A percentile compares a stretch with the other conserved stretches of the same genome.
Conservation (phyloP, 441 rosid genomes). For the Iberis amara region DNA sequence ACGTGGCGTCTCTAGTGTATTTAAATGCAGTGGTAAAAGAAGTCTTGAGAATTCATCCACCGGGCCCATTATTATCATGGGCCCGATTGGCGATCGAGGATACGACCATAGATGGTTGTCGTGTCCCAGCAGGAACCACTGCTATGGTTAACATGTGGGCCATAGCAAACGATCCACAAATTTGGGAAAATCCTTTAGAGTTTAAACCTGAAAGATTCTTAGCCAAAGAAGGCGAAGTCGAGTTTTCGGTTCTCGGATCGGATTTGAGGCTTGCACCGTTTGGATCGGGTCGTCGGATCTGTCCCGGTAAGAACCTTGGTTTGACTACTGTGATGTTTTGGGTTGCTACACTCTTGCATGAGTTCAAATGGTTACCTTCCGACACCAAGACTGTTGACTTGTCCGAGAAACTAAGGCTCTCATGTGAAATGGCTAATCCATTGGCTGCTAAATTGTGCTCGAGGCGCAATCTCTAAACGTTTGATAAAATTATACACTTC, state of each 20-base stretch:
- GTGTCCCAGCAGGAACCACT: slow-evolving; percentile 54
- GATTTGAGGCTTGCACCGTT: slow-evolving; percentile 63
- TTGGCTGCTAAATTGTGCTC: slow-evolving; percentile 38
- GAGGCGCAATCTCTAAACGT: slow-evolving; percentile 30
- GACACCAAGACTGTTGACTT: slow-evolving; percentile 44
- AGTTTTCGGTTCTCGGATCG: slow-evolving; percentile 56
- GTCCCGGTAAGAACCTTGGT: slow-evolving; percentile 58
- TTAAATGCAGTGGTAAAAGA: slow-evolving; percentile 54
- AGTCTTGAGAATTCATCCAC: slow-evolving; percentile 62
- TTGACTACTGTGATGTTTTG: slow-evolving; percentile 46
- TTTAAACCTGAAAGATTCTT: slow-evolving; percentile 52
- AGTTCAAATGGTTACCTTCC: slow-evolving; percentile 48
- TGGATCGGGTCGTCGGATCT: slow-evolving; percentile 58
- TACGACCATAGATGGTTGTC: slow-evolving; percentile 48
- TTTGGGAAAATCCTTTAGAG: slow-evolving; percentile 52
- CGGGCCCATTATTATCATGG: slow-evolving; percentile 67
- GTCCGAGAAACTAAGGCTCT: slow-evolving; percentile 64
- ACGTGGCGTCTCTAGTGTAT: slow-evolving; percentile 35
- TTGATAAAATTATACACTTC: slow-evolving; percentile 4
- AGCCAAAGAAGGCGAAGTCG: slow-evolving; percentile 34
- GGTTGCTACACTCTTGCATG: slow-evolving; percentile 51
- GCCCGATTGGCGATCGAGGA: slow-evolving; percentile 55
- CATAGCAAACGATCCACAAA: slow-evolving; percentile 48
- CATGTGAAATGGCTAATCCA: slow-evolving; percentile 85
- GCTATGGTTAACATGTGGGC: slow-evolving; percentile 86